Evolutionary conservation across 2,329 filamentous ascomycete species (phyloP).

Genomic region (Fusarium graminum): DNA sequence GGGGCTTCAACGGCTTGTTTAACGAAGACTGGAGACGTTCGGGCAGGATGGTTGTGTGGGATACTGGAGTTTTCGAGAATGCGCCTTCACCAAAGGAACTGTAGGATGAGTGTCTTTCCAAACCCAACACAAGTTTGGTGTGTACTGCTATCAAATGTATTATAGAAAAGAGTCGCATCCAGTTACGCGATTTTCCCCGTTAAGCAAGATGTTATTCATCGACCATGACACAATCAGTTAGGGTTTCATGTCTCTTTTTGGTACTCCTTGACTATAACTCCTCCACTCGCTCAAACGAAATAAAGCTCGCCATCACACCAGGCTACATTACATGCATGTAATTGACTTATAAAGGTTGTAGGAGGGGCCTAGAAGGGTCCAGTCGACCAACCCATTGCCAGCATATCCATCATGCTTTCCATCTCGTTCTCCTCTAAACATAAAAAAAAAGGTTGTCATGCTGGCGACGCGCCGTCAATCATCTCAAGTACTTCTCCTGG

Average conservation of each 20-base stretch:
- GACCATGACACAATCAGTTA: slow-evolving; percentile 9
- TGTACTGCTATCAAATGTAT: slow-evolving; percentile 14
- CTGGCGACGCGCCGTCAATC: slow-evolving; percentile 5
- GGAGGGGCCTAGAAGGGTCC: slow-evolving; percentile 11
- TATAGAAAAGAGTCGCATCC: slow-evolving; percentile 2
- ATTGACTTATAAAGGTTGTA: slow-evolving; percentile 41
- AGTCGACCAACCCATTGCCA: slow-evolving; percentile 27
- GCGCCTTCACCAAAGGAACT: slow-evolving; percentile 3
- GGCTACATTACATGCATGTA: slow-evolving; percentile 47
- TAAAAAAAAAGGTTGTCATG: slow-evolving; percentile 28
- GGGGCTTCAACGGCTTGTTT: slow-evolving; percentile 71
- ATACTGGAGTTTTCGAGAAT: slow-evolving; percentile 57
- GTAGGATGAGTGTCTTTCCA: not conserved
- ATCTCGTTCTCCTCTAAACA: slow-evolving; percentile 27
- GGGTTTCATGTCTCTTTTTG: slow-evolving; percentile 34
- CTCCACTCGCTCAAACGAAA: slow-evolving; percentile 43
- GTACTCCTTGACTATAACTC: slow-evolving; percentile 43
- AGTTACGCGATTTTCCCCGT: slow-evolving; percentile 1
- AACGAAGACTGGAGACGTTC: slow-evolving; percentile 71
- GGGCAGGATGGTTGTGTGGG: slow-evolving; percentile 72
- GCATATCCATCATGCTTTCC: slow-evolving; percentile 33
- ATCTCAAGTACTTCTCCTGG: slow-evolving; percentile 14
- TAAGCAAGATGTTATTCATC: slow-evolving; percentile 3
- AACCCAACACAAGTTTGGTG: not conserved
- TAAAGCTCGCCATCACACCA: slow-evolving; percentile 32